Evolutionary conservation across 805 yeast species (phyloP), one percentile per base, ranked within the genome.

Genomic region (Sugiyamaella floridensis): DNA sequence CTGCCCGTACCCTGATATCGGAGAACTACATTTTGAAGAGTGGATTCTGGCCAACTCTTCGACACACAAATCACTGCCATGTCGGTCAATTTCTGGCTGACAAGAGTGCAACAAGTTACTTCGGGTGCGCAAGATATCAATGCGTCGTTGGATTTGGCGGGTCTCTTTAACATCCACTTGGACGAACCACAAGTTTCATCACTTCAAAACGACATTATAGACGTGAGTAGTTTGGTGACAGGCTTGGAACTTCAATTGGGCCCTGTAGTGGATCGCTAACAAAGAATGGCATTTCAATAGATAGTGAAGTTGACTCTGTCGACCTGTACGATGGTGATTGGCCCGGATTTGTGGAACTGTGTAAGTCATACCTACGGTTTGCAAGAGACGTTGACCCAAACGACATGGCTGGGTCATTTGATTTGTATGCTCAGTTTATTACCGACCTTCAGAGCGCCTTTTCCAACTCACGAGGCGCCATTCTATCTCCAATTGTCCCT

Each of bases 381-480:
- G 69, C 80, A 53, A 67, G 74, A 42, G 77, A 79, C 53, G 65
- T 81, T 20, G 73, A 81, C 58, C 83, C 87, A 0, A 70, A 77
- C 71, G 74, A 82, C 2, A 52, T 69, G 7, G 63, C 71, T 45
- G 74, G 70, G 34, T 75, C 82, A 40, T 80, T 77, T 59, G 85
- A 80, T 55, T 64, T 79, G 22, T 77, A 73, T 55, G 74, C 78
- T 19, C 68, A 71, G 43, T 76, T 74, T 54, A 62, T 80, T 43
- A 72, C 71, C 49, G 75, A 67, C 58, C 63, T 66, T 57, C 80
- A 64, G 55, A 64, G 47, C 10, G 75, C 73, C 1, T 72, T 66
- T 50, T 46, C 66, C 14, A 61, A 65, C 40, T 45, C 58, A 11
- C 58, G 61, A 1, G 76, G 74, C 19, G 62, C 61, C 1, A 49